A percentile compares a stretch with the other conserved stretches of the same genome.
These are phyloP conservation scores for Glaciozyma martinii DNA, from an alignment of 768 basidiomycete species.

Conservation along the genomic window DNA sequence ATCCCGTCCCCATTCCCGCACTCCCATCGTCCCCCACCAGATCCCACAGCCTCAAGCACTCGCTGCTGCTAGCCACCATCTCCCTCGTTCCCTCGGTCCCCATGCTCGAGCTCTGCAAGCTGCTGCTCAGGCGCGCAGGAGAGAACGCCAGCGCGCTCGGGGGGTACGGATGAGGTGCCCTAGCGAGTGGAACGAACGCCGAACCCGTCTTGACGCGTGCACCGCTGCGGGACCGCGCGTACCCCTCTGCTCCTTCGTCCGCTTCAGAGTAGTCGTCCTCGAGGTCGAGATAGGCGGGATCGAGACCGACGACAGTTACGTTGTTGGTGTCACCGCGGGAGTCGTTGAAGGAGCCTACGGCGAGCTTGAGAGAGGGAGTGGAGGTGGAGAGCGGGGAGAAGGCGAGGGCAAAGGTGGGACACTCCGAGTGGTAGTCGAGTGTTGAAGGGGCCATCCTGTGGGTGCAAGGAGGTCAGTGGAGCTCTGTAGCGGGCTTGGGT, in stretches of 20 bases:
- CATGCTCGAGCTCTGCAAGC: conserved; percentile 12
- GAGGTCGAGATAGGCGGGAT: conserved; percentile 56
- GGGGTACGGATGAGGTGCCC: conserved; percentile 80
- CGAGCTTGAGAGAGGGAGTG: conserved; percentile 52
- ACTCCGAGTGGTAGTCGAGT: conserved; percentile 30
- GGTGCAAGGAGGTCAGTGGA: too few species aligned
- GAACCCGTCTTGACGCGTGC: conserved; percentile 48
- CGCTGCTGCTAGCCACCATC: conserved; percentile 84
- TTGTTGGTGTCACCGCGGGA: conserved; percentile 44
- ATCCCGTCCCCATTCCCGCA: conserved; percentile 15
- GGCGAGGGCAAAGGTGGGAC: conserved; percentile 27
- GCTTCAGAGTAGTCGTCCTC: conserved; percentile 77
- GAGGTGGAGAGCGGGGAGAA: conserved; percentile 30
- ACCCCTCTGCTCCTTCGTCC: neutral
- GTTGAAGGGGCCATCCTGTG: conserved; percentile 10
- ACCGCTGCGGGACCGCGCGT: conserved; percentile 4
- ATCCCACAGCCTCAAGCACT: conserved; percentile 87
- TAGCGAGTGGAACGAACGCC: conserved; percentile 77
- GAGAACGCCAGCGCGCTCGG: conserved; percentile 91
- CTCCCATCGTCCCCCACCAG: conserved; percentile 56
- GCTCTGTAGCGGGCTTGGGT: too few species aligned
- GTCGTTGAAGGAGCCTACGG: conserved; percentile 73
- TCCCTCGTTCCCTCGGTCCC: conserved; percentile 49
- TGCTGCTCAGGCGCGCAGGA: conserved; percentile 45
- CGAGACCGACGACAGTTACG: conserved; percentile 66